A percentile compares a stretch with the other conserved stretches of the same genome.
phyloP scores from a whole-genome alignment of 768 basidiomycete genomes.

The Suillus plorans region DNA sequence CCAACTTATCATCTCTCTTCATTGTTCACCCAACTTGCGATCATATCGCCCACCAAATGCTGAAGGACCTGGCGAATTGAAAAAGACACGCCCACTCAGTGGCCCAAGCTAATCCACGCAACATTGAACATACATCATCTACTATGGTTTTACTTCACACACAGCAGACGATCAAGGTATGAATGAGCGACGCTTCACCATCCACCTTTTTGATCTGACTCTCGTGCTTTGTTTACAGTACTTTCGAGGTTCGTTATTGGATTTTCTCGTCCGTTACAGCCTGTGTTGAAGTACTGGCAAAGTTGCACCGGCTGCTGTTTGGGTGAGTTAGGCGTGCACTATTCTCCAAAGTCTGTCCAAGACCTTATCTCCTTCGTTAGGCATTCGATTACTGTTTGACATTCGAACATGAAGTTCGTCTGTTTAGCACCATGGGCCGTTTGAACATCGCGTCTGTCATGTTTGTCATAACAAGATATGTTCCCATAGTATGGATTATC shows the following conservation, averaged over 20 bases:
- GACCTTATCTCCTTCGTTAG: background rate
- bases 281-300: background rate
- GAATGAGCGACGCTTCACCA: background rate
- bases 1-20: background rate
- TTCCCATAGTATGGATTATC: constrained; percentile 7
- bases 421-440: constrained; percentile 2
- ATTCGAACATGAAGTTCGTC: constrained; percentile 12
- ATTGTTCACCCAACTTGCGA: background rate
- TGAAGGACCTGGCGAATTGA: background rate
- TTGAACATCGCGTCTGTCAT: constrained; percentile 7
- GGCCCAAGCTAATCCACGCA: background rate
- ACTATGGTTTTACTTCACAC: constrained; percentile 10
- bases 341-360: background rate
- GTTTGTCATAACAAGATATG: constrained; percentile 14
- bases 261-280: background rate
- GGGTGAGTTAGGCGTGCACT: constrained; percentile 2
- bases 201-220: background rate
- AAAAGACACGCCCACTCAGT: background rate
- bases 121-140: background rate
- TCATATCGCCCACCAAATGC: background rate
- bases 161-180: constrained; percentile 11
- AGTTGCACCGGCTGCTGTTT: constrained; percentile 12
- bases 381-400: constrained; percentile 12
- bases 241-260: constrained; percentile 5
- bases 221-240: constrained; percentile 2